Conservation (phyloP, 2,329 filamentous ascomycete species). For the Fusarium sp. region DNA sequence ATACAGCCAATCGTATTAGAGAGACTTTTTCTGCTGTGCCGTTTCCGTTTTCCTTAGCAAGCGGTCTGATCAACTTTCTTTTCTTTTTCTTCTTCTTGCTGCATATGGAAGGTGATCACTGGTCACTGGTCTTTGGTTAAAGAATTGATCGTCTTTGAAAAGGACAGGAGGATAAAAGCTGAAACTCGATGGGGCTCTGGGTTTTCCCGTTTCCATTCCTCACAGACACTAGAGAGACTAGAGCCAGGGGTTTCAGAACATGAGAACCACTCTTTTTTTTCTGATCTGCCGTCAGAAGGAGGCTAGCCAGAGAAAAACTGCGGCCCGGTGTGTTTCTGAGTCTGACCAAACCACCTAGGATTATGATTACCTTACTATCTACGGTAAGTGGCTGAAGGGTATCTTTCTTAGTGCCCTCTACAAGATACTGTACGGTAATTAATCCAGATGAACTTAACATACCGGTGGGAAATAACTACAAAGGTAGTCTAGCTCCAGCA, state of each 20-base stretch:
- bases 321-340: constrained; percentile 27
- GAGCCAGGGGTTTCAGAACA: constrained; percentile 26
- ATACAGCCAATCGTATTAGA: constrained; percentile 20
- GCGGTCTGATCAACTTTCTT: constrained; percentile 8
- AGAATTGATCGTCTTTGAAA: not conserved
- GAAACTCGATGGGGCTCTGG: constrained; percentile 32
- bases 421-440: not conserved
- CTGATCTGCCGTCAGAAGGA: constrained; percentile 31
- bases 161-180: constrained; percentile 19
- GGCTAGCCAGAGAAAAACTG: constrained; percentile 20
- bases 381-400: constrained; percentile 19
- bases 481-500: not conserved
- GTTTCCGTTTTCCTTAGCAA: not conserved
- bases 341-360: constrained; percentile 1
- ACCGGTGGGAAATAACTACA: constrained; percentile 1
- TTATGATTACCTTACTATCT: not conserved
- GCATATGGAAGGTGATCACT: constrained; percentile 12
- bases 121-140: not conserved
- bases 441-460: constrained; percentile 11
- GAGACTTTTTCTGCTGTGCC: constrained; percentile 14
- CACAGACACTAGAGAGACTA: not conserved
- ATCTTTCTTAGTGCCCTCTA: not conserved
- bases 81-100: constrained; percentile 2
- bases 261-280: constrained; percentile 23
- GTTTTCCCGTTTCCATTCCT: constrained; percentile 15